phyloP scores from a whole-genome alignment of 2,329 filamentous ascomycete genomes.

The Microcera coccophila region DNA sequence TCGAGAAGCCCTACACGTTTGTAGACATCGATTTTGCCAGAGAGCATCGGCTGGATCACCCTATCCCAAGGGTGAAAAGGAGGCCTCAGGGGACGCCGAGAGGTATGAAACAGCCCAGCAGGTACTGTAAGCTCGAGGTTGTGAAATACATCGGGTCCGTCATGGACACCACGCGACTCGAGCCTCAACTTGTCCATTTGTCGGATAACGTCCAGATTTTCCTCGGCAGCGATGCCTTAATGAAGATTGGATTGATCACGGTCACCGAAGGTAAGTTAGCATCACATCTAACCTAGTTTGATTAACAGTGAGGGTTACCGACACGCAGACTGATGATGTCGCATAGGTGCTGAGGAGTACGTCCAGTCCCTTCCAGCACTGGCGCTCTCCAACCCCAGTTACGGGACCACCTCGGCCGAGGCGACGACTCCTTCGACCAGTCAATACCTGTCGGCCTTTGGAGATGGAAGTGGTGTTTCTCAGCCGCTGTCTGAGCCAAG shows the following conservation, averaged over 20 bases:
- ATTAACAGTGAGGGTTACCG: not conserved
- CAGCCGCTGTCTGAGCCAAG: not conserved
- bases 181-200: not conserved
- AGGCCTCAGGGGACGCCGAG: not conserved
- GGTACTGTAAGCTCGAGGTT: not conserved
- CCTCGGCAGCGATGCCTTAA: not conserved
- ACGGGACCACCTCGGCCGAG: not conserved
- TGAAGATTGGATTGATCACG: not conserved
- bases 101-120: not conserved
- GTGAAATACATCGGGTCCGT: not conserved
- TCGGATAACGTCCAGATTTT: not conserved
- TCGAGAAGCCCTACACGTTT: not conserved
- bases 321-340: not conserved
- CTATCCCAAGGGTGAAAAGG: not conserved
- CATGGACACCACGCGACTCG: not conserved
- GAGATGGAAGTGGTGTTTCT: not conserved
- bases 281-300: not conserved
- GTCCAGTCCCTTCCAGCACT: not conserved
- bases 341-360: not conserved
- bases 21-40: not conserved
- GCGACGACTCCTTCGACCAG: not conserved
- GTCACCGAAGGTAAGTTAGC: not conserved
- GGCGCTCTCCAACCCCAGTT: not conserved
- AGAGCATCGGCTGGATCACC: not conserved
- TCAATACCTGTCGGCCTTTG: not conserved